These are phyloP conservation scores for Rutstroemia sydowiana DNA, from an alignment of 2,329 filamentous ascomycete genomes.

Conservation along the genomic window DNA sequence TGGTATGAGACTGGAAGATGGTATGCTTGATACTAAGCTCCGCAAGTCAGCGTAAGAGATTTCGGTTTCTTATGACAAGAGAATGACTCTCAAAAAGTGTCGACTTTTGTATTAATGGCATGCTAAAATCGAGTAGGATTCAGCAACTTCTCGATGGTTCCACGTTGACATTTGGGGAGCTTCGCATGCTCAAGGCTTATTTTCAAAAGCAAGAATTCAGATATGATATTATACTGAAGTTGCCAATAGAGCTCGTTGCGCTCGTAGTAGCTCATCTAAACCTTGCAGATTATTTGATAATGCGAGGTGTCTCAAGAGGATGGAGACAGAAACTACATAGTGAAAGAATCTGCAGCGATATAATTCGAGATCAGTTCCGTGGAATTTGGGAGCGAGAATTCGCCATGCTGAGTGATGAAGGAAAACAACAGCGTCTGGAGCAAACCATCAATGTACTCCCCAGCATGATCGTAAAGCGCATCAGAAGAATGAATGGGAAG, in stretches of 20 bases:
- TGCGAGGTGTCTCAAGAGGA: conserved; percentile 17
- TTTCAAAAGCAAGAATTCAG: conserved; percentile 5
- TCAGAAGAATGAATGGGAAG: not conserved
- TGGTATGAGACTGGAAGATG: not conserved
- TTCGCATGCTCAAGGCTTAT: not conserved
- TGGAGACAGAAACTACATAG: conserved; percentile 21
- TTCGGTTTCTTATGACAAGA: not conserved
- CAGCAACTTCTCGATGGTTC: not conserved
- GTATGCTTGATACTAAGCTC: not conserved
- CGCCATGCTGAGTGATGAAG: no score
- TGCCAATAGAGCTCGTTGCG: conserved; percentile 21
- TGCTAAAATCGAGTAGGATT: not conserved
- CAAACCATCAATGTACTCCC: not conserved
- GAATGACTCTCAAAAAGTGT: not conserved
- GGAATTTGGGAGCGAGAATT: not conserved
- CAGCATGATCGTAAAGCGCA: not conserved
- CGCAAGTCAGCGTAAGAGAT: conserved; percentile 5
- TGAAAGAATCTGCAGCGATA: conserved; percentile 11
- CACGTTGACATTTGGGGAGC: not conserved
- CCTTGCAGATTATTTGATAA: conserved; percentile 20
- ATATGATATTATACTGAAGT: not conserved
- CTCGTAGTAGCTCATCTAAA: conserved; percentile 16
- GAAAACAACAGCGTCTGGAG: not conserved
- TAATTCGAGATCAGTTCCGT: conserved; percentile 18
- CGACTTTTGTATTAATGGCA: not conserved